Base-by-base conservation (phyloP, 2,329 filamentous ascomycete genomes). In the Raffaelea deltoideospora region DNA sequence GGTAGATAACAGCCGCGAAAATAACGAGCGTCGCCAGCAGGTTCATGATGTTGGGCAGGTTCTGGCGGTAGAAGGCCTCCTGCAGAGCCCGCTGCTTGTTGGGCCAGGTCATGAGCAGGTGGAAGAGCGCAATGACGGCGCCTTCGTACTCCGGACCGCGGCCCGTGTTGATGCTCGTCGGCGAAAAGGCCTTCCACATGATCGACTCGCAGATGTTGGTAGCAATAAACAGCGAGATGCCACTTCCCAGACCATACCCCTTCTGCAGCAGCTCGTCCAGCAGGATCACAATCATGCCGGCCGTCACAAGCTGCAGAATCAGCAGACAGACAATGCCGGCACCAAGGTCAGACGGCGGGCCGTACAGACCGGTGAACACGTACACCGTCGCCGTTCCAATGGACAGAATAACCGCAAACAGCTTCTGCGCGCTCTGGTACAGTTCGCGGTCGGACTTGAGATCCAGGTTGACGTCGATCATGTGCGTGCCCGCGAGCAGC, bases 121-220 rank as follows among this genome's bases (percentile, higher is more conserved):
- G 90, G 71, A 98, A 90, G 48, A 98, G 79, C 45, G 88, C 88
- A 58, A 96, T 93, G 56, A 96, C 86, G 46, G 90, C 90, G 59
- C 88, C 90, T 72, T 98, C 90, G 54, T 96, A 98, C 67, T 98
- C 90, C 52, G 92, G 92, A 43, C 90, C 90, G 73, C 90, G 86
- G 50, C 90, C 90, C 48, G 92, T 98, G 75, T 98, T 98, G 69
- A 96, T 92, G 57, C 90, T 96, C 42, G 87, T 96, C 39, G 92
- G 92, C 37, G 88, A 96, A 72, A 98, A 96, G 36, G 92, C 90
- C 74, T 95, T 95, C 90, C 90, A 98, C 67, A 98, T 82, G 61
- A 98, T 98, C 40, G 88, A 95, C 72, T 98, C 90, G 83, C 90
- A 98, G 56, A 98, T 96, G 75, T 96, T 96, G 69, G 90, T 98